Evolutionary conservation across 352 stramenopile genomes (phyloP).

Genomic region (Phytophthora pistaciae): DNA sequence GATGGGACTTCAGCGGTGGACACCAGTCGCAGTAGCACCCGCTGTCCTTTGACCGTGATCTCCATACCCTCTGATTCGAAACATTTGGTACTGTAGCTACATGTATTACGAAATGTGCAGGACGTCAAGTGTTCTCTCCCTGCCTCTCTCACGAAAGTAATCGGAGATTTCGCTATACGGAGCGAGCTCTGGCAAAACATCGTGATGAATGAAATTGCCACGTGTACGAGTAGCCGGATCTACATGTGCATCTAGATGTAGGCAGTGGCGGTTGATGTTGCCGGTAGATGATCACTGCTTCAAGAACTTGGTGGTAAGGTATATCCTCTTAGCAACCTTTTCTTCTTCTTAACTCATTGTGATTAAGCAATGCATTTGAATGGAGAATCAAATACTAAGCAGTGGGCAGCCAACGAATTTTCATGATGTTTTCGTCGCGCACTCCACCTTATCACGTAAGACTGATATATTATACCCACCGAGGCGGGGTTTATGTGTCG

Average conservation of each 20-base stretch:
- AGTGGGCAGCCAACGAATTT: too few relatives aligned
- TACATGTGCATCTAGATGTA: background rate
- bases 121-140: background rate
- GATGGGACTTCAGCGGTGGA: background rate
- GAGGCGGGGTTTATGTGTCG: constrained; percentile 6
- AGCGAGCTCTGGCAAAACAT: background rate
- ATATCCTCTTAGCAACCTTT: too few relatives aligned
- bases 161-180: background rate
- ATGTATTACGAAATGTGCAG: background rate
- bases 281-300: background rate
- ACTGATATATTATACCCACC: constrained; percentile 25
- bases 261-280: background rate
- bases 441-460: background rate
- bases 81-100: background rate
- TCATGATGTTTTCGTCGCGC: too few relatives aligned
- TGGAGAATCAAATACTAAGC: too few relatives aligned
- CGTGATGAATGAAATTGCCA: background rate
- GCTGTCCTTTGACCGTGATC: background rate
- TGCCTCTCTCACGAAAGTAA: background rate
- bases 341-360: too few relatives aligned
- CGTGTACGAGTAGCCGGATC: background rate
- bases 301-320: too few relatives aligned
- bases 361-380: too few relatives aligned
- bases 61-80: background rate
- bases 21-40: background rate